Base-by-base conservation (phyloP, 2,329 filamentous ascomycete species). In the Aspergillus sp. region DNA sequence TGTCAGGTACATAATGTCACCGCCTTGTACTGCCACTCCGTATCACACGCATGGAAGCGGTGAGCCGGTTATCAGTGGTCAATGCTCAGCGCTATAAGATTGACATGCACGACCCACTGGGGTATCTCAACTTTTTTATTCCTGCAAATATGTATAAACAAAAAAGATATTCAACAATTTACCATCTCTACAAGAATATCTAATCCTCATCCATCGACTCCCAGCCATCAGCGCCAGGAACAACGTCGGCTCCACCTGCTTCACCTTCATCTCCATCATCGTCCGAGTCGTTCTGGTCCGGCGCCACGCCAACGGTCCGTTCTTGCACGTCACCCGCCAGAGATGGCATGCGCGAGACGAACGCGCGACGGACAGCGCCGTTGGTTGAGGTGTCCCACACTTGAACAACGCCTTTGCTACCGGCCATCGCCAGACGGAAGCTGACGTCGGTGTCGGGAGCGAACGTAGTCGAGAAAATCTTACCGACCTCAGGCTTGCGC, bases 361-460 rank as follows among this genome's bases (percentile, higher is more conserved):
- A 98, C 1, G 86, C 84, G 53, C 85, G 80, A 49, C 93, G 82
- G 27, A 98, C 89, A 22, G 86, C 85, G 12, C 81, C 82, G 66
- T 98, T 98, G 49, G 93, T 98, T 67, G 88, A 85, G 19, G 93
- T 96, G 69, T 97, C 91, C 93, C 93, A 98, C 46, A 98, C 84
- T 66, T 95, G 88, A 63, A 97, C 83, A 32, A 82, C 81, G 41
- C 93, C 93, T 74, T 94, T 94, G 75, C 90, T 97, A 47, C 93
- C 93, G 5, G 91, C 93, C 15, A 98, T 89, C 2, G 90, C 88
- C 41, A 98, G 77, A 46, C 93, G 80, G 78, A 97, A 98, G 20
- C 88, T 87, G 7, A 97, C 90, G 69, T 93, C 88, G 30, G 83
- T 70, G 65, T 98, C 93, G 1, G 93, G 91, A 3, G 87, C 93